These are phyloP conservation scores for Phylloboletellus chloephorus DNA, from an alignment of 1,284 basidiomycete genomes.

Conservation along the genomic window DNA sequence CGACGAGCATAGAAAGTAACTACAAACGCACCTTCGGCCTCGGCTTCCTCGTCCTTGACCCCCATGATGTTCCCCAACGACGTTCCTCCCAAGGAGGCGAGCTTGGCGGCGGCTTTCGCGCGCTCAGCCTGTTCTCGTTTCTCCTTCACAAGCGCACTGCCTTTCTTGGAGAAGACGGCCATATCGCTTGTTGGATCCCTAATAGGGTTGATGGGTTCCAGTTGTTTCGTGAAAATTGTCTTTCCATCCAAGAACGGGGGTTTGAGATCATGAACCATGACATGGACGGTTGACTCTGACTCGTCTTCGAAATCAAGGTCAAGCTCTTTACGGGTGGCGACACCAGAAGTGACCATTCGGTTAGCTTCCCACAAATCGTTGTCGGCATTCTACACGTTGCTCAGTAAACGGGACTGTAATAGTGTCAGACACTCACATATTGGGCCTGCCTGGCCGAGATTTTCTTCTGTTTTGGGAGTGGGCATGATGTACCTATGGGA, in stretches of 20 bases:
- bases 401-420: conserved; percentile 1
- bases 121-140: conserved; percentile 94
- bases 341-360: conserved; percentile 92
- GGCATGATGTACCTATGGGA: conserved; percentile 4
- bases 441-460: conserved; percentile 91
- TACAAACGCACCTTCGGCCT: conserved; percentile 66
- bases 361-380: conserved; percentile 99
- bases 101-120: conserved; percentile 92
- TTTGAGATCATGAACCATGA: conserved; percentile 95
- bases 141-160: conserved; percentile 88
- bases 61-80: conserved; percentile 96
- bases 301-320: conserved; percentile 93
- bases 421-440: conserved; percentile 60
- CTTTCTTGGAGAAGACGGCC: conserved; percentile 94
- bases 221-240: conserved; percentile 93
- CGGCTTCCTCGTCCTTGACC: conserved; percentile 90
- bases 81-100: conserved; percentile 90
- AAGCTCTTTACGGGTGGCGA: conserved; percentile 79
- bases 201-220: conserved; percentile 96
- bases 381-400: conserved; percentile 74
- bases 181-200: conserved; percentile 91
- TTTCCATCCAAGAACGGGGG: conserved; percentile 97
- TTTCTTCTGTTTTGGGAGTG: conserved; percentile 50
- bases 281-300: conserved; percentile 91
- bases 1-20: conserved; percentile 31